Evolutionary conservation across 352 stramenopile species (phyloP), one percentile per base, ranked within the genome.

Genomic region (Pythium biforme): DNA sequence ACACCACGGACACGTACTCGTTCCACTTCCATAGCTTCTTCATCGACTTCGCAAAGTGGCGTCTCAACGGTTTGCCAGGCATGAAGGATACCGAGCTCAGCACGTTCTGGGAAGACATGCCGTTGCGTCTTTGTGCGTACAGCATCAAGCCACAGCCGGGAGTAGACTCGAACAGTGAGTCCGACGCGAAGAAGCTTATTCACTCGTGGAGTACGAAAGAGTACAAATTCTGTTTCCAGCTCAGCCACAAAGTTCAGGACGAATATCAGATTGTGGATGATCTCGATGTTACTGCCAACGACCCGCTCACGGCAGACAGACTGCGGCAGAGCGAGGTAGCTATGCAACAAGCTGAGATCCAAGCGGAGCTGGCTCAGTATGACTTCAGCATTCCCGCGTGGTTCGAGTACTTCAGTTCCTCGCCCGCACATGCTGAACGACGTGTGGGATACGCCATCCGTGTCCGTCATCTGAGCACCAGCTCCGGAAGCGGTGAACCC

Each of bases 1-100:
- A 85, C 59, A 86, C 80, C 10, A 67, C 45, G 23, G 75, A 82
- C 66, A 87, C 78, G 55, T 90, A 90, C 55, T 87, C 78, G 31
- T 87, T 90, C 64, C 77, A 86, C 48, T 88, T 90, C 57, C 79
- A 88, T 63, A 87, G 74, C 59, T 86, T 77, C 49, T 90, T 86
- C 52, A 80, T 90, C 60, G 78, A 90, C 50, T 90, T 90, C 48
- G 47, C 62, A 6, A 66, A 55, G 8, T 90, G 81, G 81, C 65
- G 83, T 33, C 46, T 88, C 22, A 68, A 80, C 15, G 76, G 80
- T 25, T 62, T 90, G 3, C 81, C 81, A 0, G 77, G 81, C 0
- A 73, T 89, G 57, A 72, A 74, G 12, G 65, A 81, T 31, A 73
- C 68, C 4, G 70, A 75, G 39, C 62, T 90, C 29, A 63, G 71